phyloP scores from a whole-genome alignment of 2,329 filamentous ascomycete species.

The Pleomassaria siparia region DNA sequence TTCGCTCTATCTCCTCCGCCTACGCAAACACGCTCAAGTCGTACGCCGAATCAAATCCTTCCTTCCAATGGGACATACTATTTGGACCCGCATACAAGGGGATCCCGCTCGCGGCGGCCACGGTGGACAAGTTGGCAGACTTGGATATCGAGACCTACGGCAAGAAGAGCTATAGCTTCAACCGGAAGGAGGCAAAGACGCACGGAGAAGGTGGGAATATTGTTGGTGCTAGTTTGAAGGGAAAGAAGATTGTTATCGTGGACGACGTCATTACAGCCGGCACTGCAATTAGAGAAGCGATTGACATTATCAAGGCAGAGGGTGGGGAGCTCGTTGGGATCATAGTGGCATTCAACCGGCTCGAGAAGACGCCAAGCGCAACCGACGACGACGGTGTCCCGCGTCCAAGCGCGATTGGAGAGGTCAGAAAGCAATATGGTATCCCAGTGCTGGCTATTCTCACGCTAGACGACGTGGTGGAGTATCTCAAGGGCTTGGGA shows the following conservation, averaged over 20 bases:
- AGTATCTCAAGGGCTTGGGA: constrained; percentile 47
- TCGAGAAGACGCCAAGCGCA: constrained; percentile 72
- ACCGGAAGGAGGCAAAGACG: constrained; percentile 94
- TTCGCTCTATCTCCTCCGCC: constrained; percentile 75
- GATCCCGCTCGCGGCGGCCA: constrained; percentile 81
- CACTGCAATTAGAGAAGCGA: constrained; percentile 89
- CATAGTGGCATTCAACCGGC: constrained; percentile 82
- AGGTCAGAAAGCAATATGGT: constrained; percentile 78
- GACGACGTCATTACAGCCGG: constrained; percentile 97
- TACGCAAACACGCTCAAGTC: constrained; percentile 67
- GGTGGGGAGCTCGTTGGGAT: constrained; percentile 86
- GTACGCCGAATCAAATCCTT: constrained; percentile 44
- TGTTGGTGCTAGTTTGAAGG: constrained; percentile 82
- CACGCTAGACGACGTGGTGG: constrained; percentile 75
- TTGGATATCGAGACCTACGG: constrained; percentile 68
- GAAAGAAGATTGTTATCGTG: constrained; percentile 83
- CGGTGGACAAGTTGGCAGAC: constrained; percentile 73
- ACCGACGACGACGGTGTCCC: constrained; percentile 65
- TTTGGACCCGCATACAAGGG: constrained; percentile 98
- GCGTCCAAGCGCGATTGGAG: constrained; percentile 79
- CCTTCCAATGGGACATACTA: constrained; percentile 75
- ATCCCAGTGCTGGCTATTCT: constrained; percentile 84
- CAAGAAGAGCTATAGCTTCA: constrained; percentile 80
- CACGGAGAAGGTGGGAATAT: constrained; percentile 95
- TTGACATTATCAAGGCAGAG: constrained; percentile 82